These are phyloP conservation scores for Akanthomyces muscarius DNA, from an alignment of 2,329 filamentous ascomycete species.

Conservation along the genomic window DNA sequence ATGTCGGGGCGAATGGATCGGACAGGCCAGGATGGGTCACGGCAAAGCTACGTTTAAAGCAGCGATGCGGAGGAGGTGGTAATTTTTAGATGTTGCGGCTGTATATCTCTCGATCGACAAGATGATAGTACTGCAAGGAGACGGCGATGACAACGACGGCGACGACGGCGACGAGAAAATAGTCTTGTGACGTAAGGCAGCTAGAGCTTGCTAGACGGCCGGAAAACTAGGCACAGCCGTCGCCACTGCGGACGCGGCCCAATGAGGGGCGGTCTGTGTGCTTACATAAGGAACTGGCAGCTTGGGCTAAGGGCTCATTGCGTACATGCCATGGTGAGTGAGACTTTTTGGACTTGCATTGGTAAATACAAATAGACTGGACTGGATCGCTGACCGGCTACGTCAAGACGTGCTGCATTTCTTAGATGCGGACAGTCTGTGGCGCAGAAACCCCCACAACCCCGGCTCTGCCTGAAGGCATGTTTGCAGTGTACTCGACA, in stretches of 20 bases:
- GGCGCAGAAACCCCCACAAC: background rate
- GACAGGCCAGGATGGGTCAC: background rate
- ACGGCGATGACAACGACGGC: background rate
- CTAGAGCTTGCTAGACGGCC: background rate
- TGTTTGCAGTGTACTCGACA: too few relatives aligned
- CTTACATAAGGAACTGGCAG: conserved; percentile 3
- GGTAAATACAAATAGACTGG: background rate
- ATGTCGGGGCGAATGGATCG: background rate
- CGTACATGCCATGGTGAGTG: background rate
- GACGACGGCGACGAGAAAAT: background rate
- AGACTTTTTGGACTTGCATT: background rate
- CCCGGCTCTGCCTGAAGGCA: too few relatives aligned
- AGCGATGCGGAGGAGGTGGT: background rate
- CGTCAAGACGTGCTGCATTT: background rate
- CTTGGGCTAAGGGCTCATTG: background rate
- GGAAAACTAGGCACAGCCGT: background rate
- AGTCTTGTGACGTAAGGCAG: conserved; percentile 11
- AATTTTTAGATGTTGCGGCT: background rate
- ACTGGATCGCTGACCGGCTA: background rate
- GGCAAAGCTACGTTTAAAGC: background rate
- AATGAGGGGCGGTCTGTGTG: background rate
- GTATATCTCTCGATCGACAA: background rate
- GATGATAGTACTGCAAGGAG: background rate
- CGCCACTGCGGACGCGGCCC: background rate
- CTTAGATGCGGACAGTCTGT: background rate